These are phyloP conservation scores for Didymella keratinophila DNA, from an alignment of 2,329 filamentous ascomycete species.

Conservation along the genomic window DNA sequence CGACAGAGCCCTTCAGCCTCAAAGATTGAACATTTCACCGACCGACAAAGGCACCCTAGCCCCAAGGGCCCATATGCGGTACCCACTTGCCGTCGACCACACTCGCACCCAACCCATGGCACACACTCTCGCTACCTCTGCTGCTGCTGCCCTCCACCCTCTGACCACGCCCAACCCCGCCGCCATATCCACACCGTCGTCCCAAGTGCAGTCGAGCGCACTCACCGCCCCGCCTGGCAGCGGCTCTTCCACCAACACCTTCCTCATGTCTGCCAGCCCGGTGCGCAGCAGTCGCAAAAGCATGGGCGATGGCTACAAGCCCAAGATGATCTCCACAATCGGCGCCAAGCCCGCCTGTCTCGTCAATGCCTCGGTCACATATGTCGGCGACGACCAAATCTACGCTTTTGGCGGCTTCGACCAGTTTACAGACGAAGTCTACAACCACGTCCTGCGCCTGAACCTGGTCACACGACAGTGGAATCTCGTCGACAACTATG, in stretches of 20 bases:
- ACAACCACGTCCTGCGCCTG: slow-evolving; percentile 93
- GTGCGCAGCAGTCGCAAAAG: slow-evolving; percentile 56
- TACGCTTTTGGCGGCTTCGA: slow-evolving; percentile 99
- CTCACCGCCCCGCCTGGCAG: slow-evolving; percentile 56
- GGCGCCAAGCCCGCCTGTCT: slow-evolving; percentile 83
- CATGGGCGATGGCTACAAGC: slow-evolving; percentile 78
- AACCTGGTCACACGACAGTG: slow-evolving; percentile 90
- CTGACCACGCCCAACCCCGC: slow-evolving; percentile 34
- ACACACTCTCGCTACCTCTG: slow-evolving; percentile 31
- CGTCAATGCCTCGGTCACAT: slow-evolving; percentile 98
- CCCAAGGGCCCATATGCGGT: slow-evolving; percentile 28
- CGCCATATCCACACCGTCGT: slow-evolving; percentile 47
- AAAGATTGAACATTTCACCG: slow-evolving; percentile 30
- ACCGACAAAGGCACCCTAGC: slow-evolving; percentile 31
- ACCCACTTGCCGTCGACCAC: slow-evolving; percentile 20
- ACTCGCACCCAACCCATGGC: slow-evolving; percentile 41
- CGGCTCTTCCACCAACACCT: slow-evolving; percentile 76
- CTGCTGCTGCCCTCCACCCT: slow-evolving; percentile 27
- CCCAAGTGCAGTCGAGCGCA: slow-evolving; percentile 52
- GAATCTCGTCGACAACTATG: slow-evolving; percentile 97
- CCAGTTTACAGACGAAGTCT: slow-evolving; percentile 98
- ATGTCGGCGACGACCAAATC: slow-evolving; percentile 95
- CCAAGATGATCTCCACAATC: slow-evolving; percentile 73
- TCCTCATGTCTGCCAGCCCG: slow-evolving; percentile 84
- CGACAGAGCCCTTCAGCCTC: slow-evolving; percentile 25